Base-by-base conservation (phyloP, 768 basidiomycete species). In the Imleria badia region DNA sequence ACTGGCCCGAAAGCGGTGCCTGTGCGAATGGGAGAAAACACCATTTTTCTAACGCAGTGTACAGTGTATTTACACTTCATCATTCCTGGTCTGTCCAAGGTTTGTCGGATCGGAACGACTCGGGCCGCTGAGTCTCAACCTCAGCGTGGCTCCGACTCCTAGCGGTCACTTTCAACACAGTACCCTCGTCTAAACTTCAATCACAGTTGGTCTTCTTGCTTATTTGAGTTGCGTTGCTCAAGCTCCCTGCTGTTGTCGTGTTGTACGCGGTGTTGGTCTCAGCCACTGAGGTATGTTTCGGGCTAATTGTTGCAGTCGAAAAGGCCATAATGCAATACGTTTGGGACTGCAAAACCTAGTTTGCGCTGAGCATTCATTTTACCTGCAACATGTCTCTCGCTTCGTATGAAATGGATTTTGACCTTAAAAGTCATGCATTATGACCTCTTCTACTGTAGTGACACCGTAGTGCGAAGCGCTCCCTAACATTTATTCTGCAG, bases 391-490 rank as follows among this genome's bases (percentile, higher is more conserved):
- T 15, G 51, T 51, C 36, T 44, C 50, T 51, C 19, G 42, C 46
- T 47, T 55, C 22, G 51, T 41, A 53, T 45, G 31, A 48, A 40
- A 55, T 55, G 14, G 51, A 57, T 56, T 60, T 59, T 55, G 64
- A 56, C 34, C 52, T 54, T 54, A 56, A 60, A 65, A 51, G 60
- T 63, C 41, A 23, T 65, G 64, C 64, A 65, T 65, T 66, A 58
- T 66, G 64, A 53, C 65, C 48, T 64, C 66, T 64, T 64, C 56
- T 58, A 66, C 56, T 61, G 55, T 51, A 45, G n/a, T n/a, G n/a
- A n/a, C 36, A 51, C 30, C 13, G 20, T 2, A 13, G 13, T 2
- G 20, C 48, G 15, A 35, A 23, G 20, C 13, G 30, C n/a, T 43
- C 40, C 35, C 48, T 29, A 35, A 49, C 47, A 33, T 17, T 39